Conservation (phyloP, 2,329 filamentous ascomycete genomes). For the Colletotrichum paranaense region DNA sequence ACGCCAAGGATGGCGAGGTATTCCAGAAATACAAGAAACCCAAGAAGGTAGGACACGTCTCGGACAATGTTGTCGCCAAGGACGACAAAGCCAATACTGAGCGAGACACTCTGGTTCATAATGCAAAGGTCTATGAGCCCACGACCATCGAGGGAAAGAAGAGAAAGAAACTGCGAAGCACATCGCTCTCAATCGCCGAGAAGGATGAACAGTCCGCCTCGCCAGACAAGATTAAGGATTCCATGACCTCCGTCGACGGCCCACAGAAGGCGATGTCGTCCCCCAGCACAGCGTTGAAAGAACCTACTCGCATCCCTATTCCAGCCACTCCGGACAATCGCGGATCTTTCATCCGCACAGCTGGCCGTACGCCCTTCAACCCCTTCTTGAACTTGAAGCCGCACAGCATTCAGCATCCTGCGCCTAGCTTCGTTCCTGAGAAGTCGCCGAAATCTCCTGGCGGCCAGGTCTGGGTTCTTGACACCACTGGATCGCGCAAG, state of each 20-base stretch:
- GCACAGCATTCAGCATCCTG: constrained; percentile 4
- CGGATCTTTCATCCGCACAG: background rate
- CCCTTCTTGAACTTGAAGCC: constrained; percentile 1
- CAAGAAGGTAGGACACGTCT: background rate
- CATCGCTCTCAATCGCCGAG: background rate
- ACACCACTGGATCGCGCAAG: constrained; percentile 2
- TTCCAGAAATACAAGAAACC: background rate
- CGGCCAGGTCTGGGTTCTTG: constrained; percentile 11
- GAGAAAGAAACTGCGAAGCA: background rate
- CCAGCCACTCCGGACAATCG: background rate
- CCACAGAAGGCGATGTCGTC: background rate
- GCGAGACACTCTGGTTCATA: background rate
- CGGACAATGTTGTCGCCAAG: background rate
- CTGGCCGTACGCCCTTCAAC: constrained; percentile 1
- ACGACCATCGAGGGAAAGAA: background rate
- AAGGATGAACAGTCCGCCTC: background rate
- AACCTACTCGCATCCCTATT: constrained; percentile 5
- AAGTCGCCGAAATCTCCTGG: background rate
- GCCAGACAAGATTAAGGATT: background rate
- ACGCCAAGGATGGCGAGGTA: background rate
- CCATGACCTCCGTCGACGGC: background rate
- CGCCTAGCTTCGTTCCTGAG: background rate
- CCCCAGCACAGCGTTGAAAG: background rate
- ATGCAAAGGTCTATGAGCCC: background rate
- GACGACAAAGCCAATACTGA: background rate